Base-by-base conservation (phyloP, 768 basidiomycete genomes). In the Boletus pseudo-olivaceus region DNA sequence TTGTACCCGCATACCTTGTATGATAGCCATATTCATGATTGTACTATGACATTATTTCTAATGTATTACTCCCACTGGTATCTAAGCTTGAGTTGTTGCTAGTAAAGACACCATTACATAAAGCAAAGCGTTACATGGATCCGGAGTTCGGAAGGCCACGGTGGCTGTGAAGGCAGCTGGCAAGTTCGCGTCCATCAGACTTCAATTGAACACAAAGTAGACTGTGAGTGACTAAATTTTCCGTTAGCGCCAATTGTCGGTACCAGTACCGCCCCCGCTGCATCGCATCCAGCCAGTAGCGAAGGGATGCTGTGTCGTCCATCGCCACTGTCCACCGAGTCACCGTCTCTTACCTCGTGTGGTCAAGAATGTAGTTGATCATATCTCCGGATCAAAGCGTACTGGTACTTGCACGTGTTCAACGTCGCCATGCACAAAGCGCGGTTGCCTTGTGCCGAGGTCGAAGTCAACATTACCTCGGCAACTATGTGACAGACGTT, bases 1-100 rank as follows among this genome's bases (percentile, higher is more conserved):
- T 40, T 35, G 57, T 66, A 62, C 55, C 59, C 63, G 1, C 54
- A 57, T 23, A 47, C 14, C 15, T 27, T 66, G 66, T 58, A 66
- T 15, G 33, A 61, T 60, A 54, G 14, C 20, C 47, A 54, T 43
- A 55, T 39, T 37, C 30, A 53, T 48, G 42, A 45, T 15, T 47
- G 42, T 55, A 45, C 29, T 45, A 64, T 47, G 23, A 4, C 23
- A 23, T 4, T 23, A 23, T 23, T 44, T 32, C 17, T 56, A 64
- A 15, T 51, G 23, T 52, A 57, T 20, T 37, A 44, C 3, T 15
- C 23, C 14, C n/a, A n/a, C n/a, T 45, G 29, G 17, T 10, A 49
- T 44, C 27, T 29, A 49, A 19, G 5, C 23, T n/a, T 47, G 20
- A 19, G 15, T 10, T 41, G 39, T 14, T 27, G n/a, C n/a, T 29